These are phyloP conservation scores for Paecilomyces formosus DNA, from an alignment of 2,329 filamentous ascomycete species.

Conservation along the genomic window DNA sequence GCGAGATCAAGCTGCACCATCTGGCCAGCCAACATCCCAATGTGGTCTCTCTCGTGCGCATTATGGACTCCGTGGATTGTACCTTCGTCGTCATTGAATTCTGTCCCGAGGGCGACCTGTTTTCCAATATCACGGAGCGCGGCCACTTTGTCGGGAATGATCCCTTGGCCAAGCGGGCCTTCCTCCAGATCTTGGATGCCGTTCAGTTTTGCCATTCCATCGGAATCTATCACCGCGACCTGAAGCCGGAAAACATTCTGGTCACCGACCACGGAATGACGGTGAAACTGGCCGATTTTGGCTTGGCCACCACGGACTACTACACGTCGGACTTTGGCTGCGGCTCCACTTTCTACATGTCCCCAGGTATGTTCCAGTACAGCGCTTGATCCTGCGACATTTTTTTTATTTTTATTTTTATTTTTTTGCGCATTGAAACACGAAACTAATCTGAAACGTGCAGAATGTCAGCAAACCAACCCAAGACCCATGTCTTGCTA, in stretches of 20 bases:
- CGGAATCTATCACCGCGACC: constrained; percentile 92
- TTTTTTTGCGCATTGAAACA: constrained; percentile 1
- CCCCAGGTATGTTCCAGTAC: constrained; percentile 65
- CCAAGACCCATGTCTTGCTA: constrained; percentile 69
- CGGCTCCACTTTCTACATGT: constrained; percentile 99
- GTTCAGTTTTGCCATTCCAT: constrained; percentile 89
- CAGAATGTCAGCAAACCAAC: constrained; percentile 82
- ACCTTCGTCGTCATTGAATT: constrained; percentile 96
- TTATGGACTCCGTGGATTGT: constrained; percentile 85
- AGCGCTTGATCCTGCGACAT: not conserved
- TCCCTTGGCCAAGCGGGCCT: constrained; percentile 74
- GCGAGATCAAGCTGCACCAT: constrained; percentile 89
- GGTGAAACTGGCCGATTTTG: constrained; percentile 95
- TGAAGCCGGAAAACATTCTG: constrained; percentile 97
- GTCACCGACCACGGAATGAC: constrained; percentile 82
- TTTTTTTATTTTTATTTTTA: too few relatives aligned
- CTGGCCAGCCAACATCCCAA: constrained; percentile 82
- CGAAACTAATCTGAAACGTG: constrained; percentile 20
- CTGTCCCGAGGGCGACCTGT: constrained; percentile 93
- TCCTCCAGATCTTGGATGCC: constrained; percentile 93
- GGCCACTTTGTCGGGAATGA: constrained; percentile 92
- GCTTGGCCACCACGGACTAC: constrained; percentile 77
- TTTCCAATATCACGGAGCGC: constrained; percentile 93
- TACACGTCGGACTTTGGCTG: constrained; percentile 93
- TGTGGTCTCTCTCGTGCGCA: constrained; percentile 88